phyloP scores from a whole-genome alignment of 1,284 basidiomycete genomes.

The Leccinum angustisporum region DNA sequence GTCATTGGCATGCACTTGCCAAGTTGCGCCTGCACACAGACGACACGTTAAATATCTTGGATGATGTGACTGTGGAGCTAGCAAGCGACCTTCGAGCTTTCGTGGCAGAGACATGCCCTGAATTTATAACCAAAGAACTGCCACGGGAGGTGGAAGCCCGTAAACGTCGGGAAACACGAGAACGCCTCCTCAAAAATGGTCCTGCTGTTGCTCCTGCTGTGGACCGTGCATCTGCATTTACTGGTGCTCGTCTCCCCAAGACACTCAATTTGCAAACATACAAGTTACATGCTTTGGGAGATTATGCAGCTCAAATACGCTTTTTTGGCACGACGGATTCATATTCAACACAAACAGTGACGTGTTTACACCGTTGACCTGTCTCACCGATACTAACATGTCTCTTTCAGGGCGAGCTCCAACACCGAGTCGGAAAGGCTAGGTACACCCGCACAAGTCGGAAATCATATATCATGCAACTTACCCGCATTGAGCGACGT shows the following conservation, averaged over 20 bases:
- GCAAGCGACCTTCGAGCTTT: background rate
- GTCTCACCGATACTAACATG: background rate
- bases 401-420: background rate
- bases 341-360: background rate
- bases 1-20: background rate
- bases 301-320: background rate
- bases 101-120: background rate
- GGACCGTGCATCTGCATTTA: too few relatives aligned
- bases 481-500: background rate
- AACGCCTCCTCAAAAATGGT: background rate
- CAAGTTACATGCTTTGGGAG: background rate
- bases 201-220: too few relatives aligned
- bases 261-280: background rate
- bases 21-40: background rate
- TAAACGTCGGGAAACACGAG: background rate
- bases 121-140: background rate
- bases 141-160: background rate
- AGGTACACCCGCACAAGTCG: background rate
- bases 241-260: background rate
- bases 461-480: background rate
- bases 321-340: background rate
- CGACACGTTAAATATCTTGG: background rate
- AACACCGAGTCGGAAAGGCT: background rate
- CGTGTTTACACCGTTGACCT: background rate
- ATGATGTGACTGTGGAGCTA: background rate